Evolutionary conservation across 176 grass and related monocot genomes (phyloP).

Genomic region (Carex kokanica): DNA sequence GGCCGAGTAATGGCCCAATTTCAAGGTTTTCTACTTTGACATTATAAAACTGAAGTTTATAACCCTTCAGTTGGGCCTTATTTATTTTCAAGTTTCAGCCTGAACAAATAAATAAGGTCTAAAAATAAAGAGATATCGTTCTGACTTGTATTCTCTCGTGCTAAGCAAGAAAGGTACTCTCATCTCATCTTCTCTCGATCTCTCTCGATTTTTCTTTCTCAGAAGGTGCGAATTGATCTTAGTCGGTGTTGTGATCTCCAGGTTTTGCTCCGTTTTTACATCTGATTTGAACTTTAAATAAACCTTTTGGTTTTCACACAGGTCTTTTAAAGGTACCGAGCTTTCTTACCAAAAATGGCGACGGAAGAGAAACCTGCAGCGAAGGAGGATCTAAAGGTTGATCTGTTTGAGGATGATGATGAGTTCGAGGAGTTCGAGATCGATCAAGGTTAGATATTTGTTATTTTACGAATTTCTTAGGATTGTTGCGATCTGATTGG

Average conservation of each 20-base stretch:
- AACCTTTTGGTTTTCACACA: neutral
- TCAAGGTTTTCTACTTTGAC: neutral
- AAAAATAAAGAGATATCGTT: too few species aligned
- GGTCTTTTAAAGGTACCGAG: neutral
- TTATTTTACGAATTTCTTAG: neutral
- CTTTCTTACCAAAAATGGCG: slow-evolving; percentile 32
- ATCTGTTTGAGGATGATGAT: slow-evolving; percentile 69
- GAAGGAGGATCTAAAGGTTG: slow-evolving; percentile 46
- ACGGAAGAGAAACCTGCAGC: slow-evolving; percentile 42
- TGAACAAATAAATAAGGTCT: neutral
- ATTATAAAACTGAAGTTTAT: neutral
- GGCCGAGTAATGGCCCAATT: neutral
- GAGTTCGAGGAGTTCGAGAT: slow-evolving; percentile 75
- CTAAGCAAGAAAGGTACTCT: slow-evolving; percentile 17
- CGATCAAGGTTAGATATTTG: slow-evolving; percentile 36
- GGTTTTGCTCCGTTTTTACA: neutral
- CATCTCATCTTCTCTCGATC: neutral
- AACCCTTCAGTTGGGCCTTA: neutral
- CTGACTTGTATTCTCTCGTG: neutral
- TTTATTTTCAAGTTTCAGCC: neutral
- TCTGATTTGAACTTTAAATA: neutral
- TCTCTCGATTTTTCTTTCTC: neutral
- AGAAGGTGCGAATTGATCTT: neutral
- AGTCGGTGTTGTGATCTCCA: neutral
- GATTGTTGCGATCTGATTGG: slow-evolving; percentile 9